Conservation (phyloP, 192 early-diverging fungal species). For the Fimicolochytrium jonesii region DNA sequence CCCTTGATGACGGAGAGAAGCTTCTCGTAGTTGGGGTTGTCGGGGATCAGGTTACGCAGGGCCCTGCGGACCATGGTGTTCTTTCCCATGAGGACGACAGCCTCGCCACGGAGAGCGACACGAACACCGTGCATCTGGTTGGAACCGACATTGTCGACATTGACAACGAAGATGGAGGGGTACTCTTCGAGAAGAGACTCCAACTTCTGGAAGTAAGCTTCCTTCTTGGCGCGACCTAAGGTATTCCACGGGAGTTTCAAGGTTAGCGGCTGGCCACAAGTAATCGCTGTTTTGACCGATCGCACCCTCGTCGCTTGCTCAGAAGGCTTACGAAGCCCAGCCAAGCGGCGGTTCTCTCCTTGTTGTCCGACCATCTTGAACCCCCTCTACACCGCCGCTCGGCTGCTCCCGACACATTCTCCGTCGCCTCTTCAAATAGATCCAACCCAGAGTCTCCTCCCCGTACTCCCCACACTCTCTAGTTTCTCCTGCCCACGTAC, state of each 20-base stretch:
- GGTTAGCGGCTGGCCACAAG: background rate
- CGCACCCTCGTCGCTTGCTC: no score
- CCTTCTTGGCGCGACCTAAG: constrained; percentile 77
- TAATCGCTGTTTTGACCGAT: background rate
- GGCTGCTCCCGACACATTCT: no score
- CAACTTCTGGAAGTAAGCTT: constrained; percentile 93
- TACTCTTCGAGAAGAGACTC: constrained; percentile 81
- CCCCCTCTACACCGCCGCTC: no score
- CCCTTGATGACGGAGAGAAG: constrained; percentile 82
- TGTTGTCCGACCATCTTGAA: no score
- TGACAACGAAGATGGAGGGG: constrained; percentile 98
- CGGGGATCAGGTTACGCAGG: constrained; percentile 49
- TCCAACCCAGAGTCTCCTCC: no score
- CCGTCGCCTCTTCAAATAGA: background rate
- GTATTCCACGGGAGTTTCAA: background rate
- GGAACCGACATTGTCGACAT: constrained; percentile 99
- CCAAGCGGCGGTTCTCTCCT: background rate
- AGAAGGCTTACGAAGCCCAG: background rate
- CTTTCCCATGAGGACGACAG: constrained; percentile 98
- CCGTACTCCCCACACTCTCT: no score
- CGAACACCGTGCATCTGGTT: constrained; percentile 99
- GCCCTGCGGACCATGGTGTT: constrained; percentile 97
- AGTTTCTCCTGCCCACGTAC: constrained; percentile 18
- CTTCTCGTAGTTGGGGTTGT: constrained; percentile 82
- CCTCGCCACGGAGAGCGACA: constrained; percentile 78